Conservation (phyloP, 257 asterid genomes). For the Fraxinus cuspidata region DNA sequence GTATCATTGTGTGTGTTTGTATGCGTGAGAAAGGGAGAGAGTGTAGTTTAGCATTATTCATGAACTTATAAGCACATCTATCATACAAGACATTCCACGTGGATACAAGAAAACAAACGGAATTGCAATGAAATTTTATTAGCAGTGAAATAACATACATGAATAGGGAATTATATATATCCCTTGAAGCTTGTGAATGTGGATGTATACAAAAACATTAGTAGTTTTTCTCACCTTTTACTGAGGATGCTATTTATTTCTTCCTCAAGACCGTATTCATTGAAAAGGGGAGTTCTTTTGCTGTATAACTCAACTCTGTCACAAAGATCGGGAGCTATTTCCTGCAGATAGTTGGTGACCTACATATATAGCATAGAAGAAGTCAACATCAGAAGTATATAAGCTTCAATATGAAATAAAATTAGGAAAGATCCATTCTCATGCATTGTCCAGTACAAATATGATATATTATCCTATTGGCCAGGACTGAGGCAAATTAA, state of each 20-base stretch:
- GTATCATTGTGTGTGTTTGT: background rate
- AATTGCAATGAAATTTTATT: conserved; percentile 15
- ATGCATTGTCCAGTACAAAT: background rate
- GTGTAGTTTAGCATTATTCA: background rate
- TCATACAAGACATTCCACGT: conserved; percentile 5
- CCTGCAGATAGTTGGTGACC: conserved; percentile 98
- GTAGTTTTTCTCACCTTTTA: conserved; percentile 65
- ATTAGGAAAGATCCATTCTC: conserved; percentile 16
- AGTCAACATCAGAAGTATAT: conserved; percentile 33
- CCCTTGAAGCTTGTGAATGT: conserved; percentile 13
- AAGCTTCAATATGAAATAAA: conserved; percentile 1
- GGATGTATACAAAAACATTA: conserved; percentile 15
- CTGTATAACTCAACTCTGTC: conserved; percentile 80
- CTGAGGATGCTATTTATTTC: conserved; percentile 81
- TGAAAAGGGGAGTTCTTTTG: conserved; percentile 81
- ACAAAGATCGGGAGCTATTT: conserved; percentile 89
- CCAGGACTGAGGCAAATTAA: conserved; percentile 5
- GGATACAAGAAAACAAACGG: conserved; percentile 1
- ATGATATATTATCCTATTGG: background rate
- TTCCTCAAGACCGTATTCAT: conserved; percentile 80
- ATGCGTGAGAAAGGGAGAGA: conserved; percentile 3
- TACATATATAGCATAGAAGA: conserved; percentile 36
- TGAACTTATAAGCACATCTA: background rate
- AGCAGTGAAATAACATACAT: conserved; percentile 16
- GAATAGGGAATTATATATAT: background rate